Evolutionary conservation across 2,329 filamentous ascomycete species (phyloP).

Genomic region (Aspergillus quadrilineatus): DNA sequence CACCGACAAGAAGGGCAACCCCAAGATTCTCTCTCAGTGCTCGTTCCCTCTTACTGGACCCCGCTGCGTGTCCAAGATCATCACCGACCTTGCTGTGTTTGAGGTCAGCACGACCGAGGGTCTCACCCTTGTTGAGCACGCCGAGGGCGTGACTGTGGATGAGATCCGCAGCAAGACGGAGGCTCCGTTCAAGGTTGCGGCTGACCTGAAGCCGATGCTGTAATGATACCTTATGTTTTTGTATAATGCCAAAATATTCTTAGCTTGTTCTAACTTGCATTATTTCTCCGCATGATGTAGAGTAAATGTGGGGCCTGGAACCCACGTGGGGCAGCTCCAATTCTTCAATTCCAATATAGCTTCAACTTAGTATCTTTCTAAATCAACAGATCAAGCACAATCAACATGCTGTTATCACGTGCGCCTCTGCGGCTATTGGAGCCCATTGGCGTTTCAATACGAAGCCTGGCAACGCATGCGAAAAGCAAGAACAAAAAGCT

Average conservation of each 20-base stretch:
- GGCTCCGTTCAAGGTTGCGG: conserved; percentile 64
- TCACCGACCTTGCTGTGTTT: conserved; percentile 70
- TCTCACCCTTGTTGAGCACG: conserved; percentile 62
- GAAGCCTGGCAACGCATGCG: not conserved
- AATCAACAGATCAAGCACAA: not conserved
- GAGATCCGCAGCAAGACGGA: conserved; percentile 70
- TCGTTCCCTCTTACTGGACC: conserved; percentile 66
- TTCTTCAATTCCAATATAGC: not conserved
- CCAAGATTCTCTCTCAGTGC: conserved; percentile 65
- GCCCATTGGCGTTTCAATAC: not conserved
- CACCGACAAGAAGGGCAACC: conserved; percentile 66
- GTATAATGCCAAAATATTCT: not conserved
- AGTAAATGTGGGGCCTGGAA: conserved; percentile 2
- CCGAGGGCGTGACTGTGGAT: conserved; percentile 68
- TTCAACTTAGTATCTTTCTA: not conserved
- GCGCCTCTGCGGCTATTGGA: not conserved
- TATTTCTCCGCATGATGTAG: not conserved
- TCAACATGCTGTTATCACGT: not conserved
- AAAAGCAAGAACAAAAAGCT: conserved; percentile 10
- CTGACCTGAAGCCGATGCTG: conserved; percentile 56
- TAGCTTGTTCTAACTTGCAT: not conserved
- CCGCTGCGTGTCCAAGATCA: conserved; percentile 66
- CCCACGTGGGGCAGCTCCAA: conserved; percentile 3
- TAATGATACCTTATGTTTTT: conserved; percentile 17
- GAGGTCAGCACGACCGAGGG: conserved; percentile 67